Conservation (phyloP, 352 stramenopile species). For the Hyaloperonospora arabidopsidis region DNA sequence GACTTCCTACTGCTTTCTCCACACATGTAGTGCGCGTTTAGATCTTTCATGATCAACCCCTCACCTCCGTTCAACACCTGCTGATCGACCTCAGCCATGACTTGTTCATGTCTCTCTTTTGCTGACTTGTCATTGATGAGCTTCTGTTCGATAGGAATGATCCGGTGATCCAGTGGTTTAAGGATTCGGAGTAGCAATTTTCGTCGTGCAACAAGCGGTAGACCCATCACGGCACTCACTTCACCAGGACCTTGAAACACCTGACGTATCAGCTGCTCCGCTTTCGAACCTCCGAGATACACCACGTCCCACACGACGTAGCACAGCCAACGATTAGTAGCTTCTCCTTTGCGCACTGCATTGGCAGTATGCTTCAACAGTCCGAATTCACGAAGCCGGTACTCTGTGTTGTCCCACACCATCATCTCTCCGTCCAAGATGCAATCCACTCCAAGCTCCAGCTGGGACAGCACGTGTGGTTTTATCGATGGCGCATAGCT, state of each 20-base stretch:
- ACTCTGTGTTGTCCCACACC: constrained; percentile 81
- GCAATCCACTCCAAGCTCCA: constrained; percentile 49
- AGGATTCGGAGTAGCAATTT: constrained; percentile 58
- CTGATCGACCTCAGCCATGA: constrained; percentile 76
- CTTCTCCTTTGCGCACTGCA: constrained; percentile 41
- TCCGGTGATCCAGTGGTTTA: constrained; percentile 60
- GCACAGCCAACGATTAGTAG: constrained; percentile 66
- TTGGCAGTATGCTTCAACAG: constrained; percentile 77
- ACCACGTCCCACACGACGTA: constrained; percentile 84
- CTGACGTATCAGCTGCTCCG: constrained; percentile 47
- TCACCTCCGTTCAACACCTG: constrained; percentile 70
- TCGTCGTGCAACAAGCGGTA: constrained; percentile 54
- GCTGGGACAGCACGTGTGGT: constrained; percentile 53
- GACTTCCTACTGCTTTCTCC: constrained; percentile 68
- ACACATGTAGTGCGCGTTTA: constrained; percentile 86
- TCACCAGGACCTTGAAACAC: constrained; percentile 54
- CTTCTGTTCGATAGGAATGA: constrained; percentile 76
- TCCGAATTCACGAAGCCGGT: constrained; percentile 67
- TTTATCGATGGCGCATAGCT: constrained; percentile 54
- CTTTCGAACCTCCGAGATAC: constrained; percentile 42
- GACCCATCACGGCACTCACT: constrained; percentile 60
- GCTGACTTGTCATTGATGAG: constrained; percentile 63
- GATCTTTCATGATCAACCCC: constrained; percentile 78
- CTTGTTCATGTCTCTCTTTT: constrained; percentile 67
- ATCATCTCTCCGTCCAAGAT: constrained; percentile 87